These are phyloP conservation scores for Actinomortierella wolfii DNA, from an alignment of 371 early-diverging fungal species.

Conservation along the genomic window DNA sequence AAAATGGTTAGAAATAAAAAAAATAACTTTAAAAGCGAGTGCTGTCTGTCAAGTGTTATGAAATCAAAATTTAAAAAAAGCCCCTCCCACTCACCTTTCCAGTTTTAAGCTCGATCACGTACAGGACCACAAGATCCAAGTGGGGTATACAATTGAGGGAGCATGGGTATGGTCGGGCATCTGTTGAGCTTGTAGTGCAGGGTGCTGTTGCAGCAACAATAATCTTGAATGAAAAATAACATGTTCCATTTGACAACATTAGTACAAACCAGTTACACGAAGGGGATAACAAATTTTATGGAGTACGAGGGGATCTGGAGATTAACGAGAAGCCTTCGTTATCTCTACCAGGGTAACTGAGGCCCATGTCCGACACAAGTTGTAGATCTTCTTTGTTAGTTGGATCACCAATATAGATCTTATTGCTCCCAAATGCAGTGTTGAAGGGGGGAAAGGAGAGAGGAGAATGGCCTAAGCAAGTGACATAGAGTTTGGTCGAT, in stretches of 20 bases:
- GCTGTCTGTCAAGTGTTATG: not conserved
- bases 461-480: no score
- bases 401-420: no score
- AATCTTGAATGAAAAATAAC: constrained; percentile 11
- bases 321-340: no score
- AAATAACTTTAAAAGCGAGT: constrained; percentile 7
- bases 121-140: constrained; percentile 60
- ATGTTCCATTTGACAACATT: not conserved
- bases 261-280: constrained; percentile 16
- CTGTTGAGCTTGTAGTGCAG: constrained; percentile 25
- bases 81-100: constrained; percentile 49
- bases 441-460: no score
- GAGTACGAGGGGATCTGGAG: no score
- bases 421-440: no score
- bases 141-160: constrained; percentile 49
- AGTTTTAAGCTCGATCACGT: constrained; percentile 54
- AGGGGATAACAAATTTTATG: no score
- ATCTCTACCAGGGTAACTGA: no score
- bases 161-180: constrained; percentile 48
- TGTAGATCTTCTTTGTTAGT: no score
- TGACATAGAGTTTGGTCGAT: not conserved
- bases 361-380: no score
- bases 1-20: constrained; percentile 3
- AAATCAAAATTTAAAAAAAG: not conserved
- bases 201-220: constrained; percentile 40